phyloP scores from a whole-genome alignment of 495 filamentous ascomycete species.

The Hypomontagnella submonticulosa region DNA sequence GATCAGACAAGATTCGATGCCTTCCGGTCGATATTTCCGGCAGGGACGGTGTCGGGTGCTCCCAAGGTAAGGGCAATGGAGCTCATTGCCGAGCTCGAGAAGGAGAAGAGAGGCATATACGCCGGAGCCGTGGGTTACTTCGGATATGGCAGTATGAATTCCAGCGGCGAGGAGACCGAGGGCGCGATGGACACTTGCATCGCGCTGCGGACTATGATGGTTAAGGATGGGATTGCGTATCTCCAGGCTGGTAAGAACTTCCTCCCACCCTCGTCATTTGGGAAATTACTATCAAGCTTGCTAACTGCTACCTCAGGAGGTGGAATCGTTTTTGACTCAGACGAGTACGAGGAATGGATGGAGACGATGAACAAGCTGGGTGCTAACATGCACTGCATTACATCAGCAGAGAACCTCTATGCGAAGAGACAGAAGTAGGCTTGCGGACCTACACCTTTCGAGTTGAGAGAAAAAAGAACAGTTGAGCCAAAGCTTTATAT shows the following conservation, averaged over 20 bases:
- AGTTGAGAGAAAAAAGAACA: no score
- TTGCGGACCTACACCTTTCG: background rate
- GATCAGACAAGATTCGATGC: slow-evolving; percentile 94
- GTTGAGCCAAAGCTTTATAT: no score
- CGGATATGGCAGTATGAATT: slow-evolving; percentile 70
- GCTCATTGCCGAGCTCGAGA: slow-evolving; percentile 92
- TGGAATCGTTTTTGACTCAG: slow-evolving; percentile 96
- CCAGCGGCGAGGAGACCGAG: slow-evolving; percentile 58
- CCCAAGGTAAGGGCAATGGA: slow-evolving; percentile 98
- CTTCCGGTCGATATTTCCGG: slow-evolving; percentile 94
- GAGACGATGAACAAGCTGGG: slow-evolving; percentile 98
- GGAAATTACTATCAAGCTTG: background rate
- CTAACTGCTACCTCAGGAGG: slow-evolving; percentile 66
- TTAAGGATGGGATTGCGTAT: slow-evolving; percentile 91
- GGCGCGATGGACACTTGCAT: slow-evolving; percentile 99
- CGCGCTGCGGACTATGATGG: slow-evolving; percentile 94
- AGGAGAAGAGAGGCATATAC: slow-evolving; percentile 93
- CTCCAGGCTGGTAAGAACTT: slow-evolving; percentile 76
- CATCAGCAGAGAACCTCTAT: slow-evolving; percentile 82
- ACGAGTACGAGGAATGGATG: slow-evolving; percentile 91
- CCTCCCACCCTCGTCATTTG: background rate
- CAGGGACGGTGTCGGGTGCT: slow-evolving; percentile 91
- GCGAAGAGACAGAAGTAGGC: slow-evolving; percentile 48
- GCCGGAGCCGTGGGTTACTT: slow-evolving; percentile 98
- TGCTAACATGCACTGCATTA: slow-evolving; percentile 88